phyloP scores from a whole-genome alignment of 371 early-diverging fungal species.

The Rhizopus microsporus region DNA sequence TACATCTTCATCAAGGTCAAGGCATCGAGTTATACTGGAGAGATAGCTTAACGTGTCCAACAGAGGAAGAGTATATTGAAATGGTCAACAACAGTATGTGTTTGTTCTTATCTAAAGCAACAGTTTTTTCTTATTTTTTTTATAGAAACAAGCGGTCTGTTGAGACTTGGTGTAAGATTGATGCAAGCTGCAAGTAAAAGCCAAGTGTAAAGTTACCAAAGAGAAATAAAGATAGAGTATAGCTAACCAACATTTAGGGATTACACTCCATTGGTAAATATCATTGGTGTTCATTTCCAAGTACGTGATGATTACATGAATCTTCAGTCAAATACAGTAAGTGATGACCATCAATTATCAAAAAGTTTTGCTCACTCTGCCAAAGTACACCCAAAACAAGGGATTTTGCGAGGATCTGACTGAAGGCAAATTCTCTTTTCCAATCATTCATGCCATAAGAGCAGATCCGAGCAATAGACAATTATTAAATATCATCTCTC shows the following conservation, averaged over 20 bases:
- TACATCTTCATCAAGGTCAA: conserved; percentile 29
- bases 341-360: background rate
- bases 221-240: background rate
- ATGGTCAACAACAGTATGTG: conserved; percentile 90
- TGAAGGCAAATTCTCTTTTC: conserved; percentile 97
- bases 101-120: background rate
- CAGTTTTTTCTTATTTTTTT: background rate
- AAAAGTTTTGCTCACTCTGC: background rate
- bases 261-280: conserved; percentile 76
- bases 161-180: conserved; percentile 87
- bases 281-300: conserved; percentile 92
- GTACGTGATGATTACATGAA: conserved; percentile 96
- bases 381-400: conserved; percentile 84
- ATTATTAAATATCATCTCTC: conserved; percentile 81
- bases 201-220: conserved; percentile 36
- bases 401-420: conserved; percentile 97
- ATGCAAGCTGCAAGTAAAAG: conserved; percentile 74
- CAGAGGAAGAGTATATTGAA: conserved; percentile 85
- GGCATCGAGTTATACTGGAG: conserved; percentile 87
- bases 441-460: conserved; percentile 85
- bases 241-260: conserved; percentile 42
- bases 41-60: conserved; percentile 83
- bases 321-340: conserved; percentile 76
- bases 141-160: conserved; percentile 91
- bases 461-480: conserved; percentile 60